A percentile compares a stretch with the other conserved stretches of the same genome.
Evolutionary conservation across 176 grass and related monocot genomes (phyloP).

Genomic region (Cenchrus purpureus): DNA sequence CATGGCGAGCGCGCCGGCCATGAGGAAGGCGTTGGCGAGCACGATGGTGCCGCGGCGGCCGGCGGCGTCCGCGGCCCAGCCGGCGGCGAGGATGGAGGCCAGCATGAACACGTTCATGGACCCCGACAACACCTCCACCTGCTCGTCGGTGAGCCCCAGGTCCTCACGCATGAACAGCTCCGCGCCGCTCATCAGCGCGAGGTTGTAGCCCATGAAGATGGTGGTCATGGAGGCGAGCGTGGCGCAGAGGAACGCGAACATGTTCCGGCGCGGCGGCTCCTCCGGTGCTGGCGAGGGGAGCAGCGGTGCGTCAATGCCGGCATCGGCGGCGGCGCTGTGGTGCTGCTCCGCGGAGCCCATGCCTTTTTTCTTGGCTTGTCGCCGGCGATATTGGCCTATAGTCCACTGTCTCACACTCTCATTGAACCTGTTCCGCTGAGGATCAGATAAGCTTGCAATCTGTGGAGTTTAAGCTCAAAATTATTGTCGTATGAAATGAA

Average conservation of each 20-base stretch:
- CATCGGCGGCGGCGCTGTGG: neutral
- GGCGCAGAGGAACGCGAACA: conserved; percentile 28
- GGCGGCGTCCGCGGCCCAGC: conserved; percentile 39
- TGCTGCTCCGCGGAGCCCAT: neutral
- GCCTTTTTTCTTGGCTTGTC: neutral
- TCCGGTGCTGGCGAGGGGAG: neutral
- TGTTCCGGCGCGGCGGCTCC: conserved; percentile 1
- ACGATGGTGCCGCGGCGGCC: neutral
- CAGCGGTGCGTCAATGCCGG: neutral
- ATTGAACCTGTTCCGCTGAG: no score
- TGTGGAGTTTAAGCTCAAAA: neutral
- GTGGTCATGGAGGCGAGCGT: conserved; percentile 52
- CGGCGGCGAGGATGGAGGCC: conserved; percentile 42
- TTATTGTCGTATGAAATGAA: neutral
- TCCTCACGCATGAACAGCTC: conserved; percentile 62
- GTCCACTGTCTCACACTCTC: no score
- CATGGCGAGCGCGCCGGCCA: neutral
- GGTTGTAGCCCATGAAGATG: conserved; percentile 48
- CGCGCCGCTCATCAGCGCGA: conserved; percentile 54
- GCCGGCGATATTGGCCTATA: neutral
- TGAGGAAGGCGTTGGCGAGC: conserved; percentile 1
- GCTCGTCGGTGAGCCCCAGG: conserved; percentile 19
- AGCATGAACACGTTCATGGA: conserved; percentile 50
- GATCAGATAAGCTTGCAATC: neutral
- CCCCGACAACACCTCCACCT: conserved; percentile 49